phyloP scores from a whole-genome alignment of 2,329 filamentous ascomycete species.

The Stachybotrys chartarum region DNA sequence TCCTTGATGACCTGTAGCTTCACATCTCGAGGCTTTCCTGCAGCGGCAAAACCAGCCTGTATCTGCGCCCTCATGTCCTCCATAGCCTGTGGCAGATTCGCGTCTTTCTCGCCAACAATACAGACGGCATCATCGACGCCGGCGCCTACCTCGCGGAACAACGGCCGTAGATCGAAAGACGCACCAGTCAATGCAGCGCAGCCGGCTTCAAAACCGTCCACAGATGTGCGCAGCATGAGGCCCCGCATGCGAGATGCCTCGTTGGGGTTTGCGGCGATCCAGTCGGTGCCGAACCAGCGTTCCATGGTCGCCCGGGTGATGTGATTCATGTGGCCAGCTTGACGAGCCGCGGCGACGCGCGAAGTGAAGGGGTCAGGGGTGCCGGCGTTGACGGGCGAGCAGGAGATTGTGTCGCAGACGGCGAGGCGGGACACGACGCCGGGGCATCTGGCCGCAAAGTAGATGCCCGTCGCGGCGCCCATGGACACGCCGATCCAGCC shows the following conservation, averaged over 20 bases:
- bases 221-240: slow-evolving; percentile 27
- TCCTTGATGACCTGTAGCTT: slow-evolving; percentile 25
- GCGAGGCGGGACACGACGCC: slow-evolving; percentile 28
- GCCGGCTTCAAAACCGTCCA: slow-evolving; percentile 35
- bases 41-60: slow-evolving; percentile 20
- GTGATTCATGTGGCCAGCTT: slow-evolving; percentile 21
- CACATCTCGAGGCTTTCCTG: slow-evolving; percentile 16
- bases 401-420: slow-evolving; percentile 31
- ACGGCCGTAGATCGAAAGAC: slow-evolving; percentile 29
- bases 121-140: slow-evolving; percentile 27
- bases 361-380: slow-evolving; percentile 26
- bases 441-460: slow-evolving; percentile 30
- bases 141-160: slow-evolving; percentile 21
- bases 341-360: slow-evolving; percentile 24
- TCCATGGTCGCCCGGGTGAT: slow-evolving; percentile 25
- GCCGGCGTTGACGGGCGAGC: slow-evolving; percentile 28
- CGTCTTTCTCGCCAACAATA: slow-evolving; percentile 34
- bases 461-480: slow-evolving; percentile 32
- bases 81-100: slow-evolving; percentile 31
- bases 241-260: slow-evolving; percentile 26
- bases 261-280: slow-evolving; percentile 24
- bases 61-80: slow-evolving; percentile 26
- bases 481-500: slow-evolving; percentile 39
- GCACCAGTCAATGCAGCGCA: slow-evolving; percentile 27
- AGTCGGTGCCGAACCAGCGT: slow-evolving; percentile 32